Evolutionary conservation across 2,329 filamentous ascomycete species (phyloP).

Genomic region (Penicillium brasilianum): DNA sequence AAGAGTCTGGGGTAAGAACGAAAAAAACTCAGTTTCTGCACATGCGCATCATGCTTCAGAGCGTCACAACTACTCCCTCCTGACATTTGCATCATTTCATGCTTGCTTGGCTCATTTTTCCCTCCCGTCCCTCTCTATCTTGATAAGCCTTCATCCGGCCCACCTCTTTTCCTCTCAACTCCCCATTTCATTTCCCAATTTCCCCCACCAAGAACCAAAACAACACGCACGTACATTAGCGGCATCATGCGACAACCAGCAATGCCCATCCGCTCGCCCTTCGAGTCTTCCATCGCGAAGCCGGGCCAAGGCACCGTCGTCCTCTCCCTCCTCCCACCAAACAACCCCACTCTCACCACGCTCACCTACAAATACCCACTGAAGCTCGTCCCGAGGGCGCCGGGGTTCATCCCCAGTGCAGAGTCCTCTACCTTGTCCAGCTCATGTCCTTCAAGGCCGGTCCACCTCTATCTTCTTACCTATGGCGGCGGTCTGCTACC

Average conservation of each 20-base stretch:
- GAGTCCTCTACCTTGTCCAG: constrained; percentile 31
- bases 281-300: constrained; percentile 72
- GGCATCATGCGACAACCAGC: constrained; percentile 31
- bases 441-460: constrained; percentile 55
- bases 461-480: constrained; percentile 86
- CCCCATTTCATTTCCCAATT: constrained; percentile 7
- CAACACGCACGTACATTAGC: constrained; percentile 7
- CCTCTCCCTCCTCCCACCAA: constrained; percentile 72
- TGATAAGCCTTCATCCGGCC: constrained; percentile 16
- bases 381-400: constrained; percentile 84
- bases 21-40: constrained; percentile 17
- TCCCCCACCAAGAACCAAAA: neutral
- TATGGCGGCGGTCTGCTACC: constrained; percentile 94
- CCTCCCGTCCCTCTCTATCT: neutral
- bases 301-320: constrained; percentile 81
- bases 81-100: constrained; percentile 16
- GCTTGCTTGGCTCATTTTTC: constrained; percentile 21
- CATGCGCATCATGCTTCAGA: constrained; percentile 21
- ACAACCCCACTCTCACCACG: constrained; percentile 71
- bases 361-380: constrained; percentile 92
- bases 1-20: constrained; percentile 28
- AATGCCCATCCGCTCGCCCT: constrained; percentile 66
- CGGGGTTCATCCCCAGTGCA: constrained; percentile 62
- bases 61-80: constrained; percentile 15
- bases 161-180: constrained; percentile 4